Conservation (phyloP, 2,329 filamentous ascomycete species). For the Verticillium albo-atrum region DNA sequence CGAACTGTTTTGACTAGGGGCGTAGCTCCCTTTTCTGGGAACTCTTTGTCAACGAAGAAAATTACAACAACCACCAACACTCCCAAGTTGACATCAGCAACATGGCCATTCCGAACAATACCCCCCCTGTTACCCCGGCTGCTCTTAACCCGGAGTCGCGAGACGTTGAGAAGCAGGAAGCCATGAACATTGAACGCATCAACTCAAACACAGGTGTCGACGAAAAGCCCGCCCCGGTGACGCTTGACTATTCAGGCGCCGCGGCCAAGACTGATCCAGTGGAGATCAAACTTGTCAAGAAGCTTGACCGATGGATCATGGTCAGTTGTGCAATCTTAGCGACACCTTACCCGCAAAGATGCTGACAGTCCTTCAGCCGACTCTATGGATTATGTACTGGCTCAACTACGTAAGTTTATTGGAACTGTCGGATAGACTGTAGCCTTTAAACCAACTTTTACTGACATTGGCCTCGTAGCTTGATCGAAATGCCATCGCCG, state of each 20-base stretch:
- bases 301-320: slow-evolving; percentile 33
- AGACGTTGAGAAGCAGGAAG: slow-evolving; percentile 9
- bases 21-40: neutral
- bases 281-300: slow-evolving; percentile 32
- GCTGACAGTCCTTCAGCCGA: too few species aligned
- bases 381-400: slow-evolving; percentile 45
- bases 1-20: neutral
- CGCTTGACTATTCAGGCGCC: slow-evolving; percentile 31
- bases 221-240: neutral
- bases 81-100: neutral
- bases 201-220: slow-evolving; percentile 1
- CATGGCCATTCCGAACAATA: slow-evolving; percentile 1
- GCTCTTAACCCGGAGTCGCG: neutral
- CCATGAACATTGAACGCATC: slow-evolving; percentile 6
- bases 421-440: neutral
- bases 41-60: too few species aligned
- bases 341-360: slow-evolving; percentile 10
- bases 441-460: too few species aligned
- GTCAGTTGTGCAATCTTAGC: slow-evolving; percentile 7
- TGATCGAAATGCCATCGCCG: slow-evolving; percentile 18
- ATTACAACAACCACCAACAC: neutral
- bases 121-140: neutral
- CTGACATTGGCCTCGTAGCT: slow-evolving; percentile 6
- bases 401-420: slow-evolving; percentile 11
- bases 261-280: slow-evolving; percentile 31